A percentile compares a stretch with the other conserved stretches of the same genome.
Conservation (phyloP, 768 basidiomycete genomes). For the Agaricus subrufescens region DNA sequence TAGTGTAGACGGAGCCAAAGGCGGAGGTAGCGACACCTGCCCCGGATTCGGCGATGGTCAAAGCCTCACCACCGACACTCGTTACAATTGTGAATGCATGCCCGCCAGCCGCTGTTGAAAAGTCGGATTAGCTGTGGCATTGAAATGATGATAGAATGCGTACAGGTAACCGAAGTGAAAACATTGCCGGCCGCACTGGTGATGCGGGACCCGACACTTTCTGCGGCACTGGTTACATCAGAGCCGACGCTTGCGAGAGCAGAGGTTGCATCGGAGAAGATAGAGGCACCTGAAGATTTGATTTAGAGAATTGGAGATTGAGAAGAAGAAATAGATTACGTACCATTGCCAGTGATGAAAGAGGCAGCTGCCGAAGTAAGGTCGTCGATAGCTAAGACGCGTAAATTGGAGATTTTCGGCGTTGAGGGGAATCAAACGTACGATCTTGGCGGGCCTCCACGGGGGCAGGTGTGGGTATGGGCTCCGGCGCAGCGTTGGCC, state of each 20-base stretch:
- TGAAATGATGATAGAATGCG: conserved; percentile 17
- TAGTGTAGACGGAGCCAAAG: conserved; percentile 50
- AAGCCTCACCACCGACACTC: conserved; percentile 50
- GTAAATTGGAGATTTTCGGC: not conserved
- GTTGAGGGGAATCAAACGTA: not conserved
- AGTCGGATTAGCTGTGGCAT: not conserved
- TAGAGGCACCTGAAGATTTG: conserved; percentile 27
- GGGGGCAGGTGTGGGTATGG: conserved; percentile 17
- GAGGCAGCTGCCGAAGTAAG: conserved; percentile 11
- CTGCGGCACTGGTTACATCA: conserved; percentile 26
- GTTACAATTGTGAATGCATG: conserved; percentile 50
- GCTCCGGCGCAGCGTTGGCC: conserved; percentile 30
- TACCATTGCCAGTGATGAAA: conserved; percentile 24
- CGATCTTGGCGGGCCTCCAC: conserved; percentile 39
- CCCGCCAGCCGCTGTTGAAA: conserved; percentile 46
- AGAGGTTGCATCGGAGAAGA: conserved; percentile 31
- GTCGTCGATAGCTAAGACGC: conserved; percentile 22
- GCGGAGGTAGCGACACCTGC: conserved; percentile 42
- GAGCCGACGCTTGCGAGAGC: conserved; percentile 22
- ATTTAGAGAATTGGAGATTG: not conserved
- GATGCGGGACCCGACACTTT: conserved; percentile 19
- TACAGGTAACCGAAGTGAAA: conserved; percentile 39
- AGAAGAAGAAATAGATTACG: conserved; percentile 2
- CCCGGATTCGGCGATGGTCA: conserved; percentile 50
- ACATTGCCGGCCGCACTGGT: conserved; percentile 27